These are phyloP conservation scores for Pythium scleroteichum DNA, from an alignment of 352 stramenopile genomes.

Conservation along the genomic window DNA sequence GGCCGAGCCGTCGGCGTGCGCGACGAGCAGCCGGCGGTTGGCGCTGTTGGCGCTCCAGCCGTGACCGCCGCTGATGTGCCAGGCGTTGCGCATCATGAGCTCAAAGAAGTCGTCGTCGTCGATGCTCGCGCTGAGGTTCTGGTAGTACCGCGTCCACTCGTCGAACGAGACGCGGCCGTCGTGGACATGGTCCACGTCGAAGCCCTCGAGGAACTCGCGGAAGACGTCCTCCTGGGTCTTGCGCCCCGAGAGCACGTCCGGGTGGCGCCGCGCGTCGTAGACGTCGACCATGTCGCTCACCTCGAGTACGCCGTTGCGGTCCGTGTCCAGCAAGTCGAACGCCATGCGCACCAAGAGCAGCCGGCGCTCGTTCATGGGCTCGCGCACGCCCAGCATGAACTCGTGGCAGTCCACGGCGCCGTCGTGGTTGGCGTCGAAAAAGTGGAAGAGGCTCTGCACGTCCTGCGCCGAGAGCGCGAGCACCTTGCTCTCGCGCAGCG, in stretches of 20 bases:
- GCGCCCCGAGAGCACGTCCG: constrained; percentile 75
- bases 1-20: constrained; percentile 44
- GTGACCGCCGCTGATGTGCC: constrained; percentile 58
- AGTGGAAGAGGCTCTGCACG: constrained; percentile 70
- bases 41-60: constrained; percentile 57
- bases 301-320: constrained; percentile 73
- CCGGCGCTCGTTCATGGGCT: constrained; percentile 79
- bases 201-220: constrained; percentile 82
- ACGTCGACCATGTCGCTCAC: constrained; percentile 63
- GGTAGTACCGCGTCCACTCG: constrained; percentile 87
- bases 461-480: constrained; percentile 46
- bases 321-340: constrained; percentile 87
- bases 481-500: constrained; percentile 61
- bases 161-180: constrained; percentile 62
- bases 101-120: constrained; percentile 94
- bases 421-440: constrained; percentile 87
- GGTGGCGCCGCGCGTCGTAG: constrained; percentile 85
- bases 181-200: constrained; percentile 53
- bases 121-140: constrained; percentile 85
- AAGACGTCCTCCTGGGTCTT: constrained; percentile 82
- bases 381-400: constrained; percentile 81
- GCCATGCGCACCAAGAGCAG: constrained; percentile 82
- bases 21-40: constrained; percentile 71
- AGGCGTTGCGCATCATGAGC: constrained; percentile 90
- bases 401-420: constrained; percentile 82